Base-by-base conservation (phyloP, 2,329 filamentous ascomycete genomes). In the Byssothecium circinans region DNA sequence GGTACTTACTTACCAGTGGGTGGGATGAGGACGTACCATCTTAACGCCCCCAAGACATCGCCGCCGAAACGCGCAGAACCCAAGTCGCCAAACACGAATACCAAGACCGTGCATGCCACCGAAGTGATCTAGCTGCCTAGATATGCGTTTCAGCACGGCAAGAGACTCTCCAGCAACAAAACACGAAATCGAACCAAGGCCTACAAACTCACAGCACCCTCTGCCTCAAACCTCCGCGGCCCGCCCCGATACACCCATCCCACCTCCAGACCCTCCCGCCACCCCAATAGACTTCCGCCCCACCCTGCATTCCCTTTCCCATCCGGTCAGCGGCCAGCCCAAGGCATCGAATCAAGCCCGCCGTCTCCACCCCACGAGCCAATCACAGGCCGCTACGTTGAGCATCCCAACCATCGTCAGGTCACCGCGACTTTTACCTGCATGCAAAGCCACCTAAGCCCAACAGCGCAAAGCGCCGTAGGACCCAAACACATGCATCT, bases 331-430 rank as follows among this genome's bases (percentile, higher is more conserved):
- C 44, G 56, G 39, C 27, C 45, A 45, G 45, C 41, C 53, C 54
- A 47, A 60, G 57, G 60, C 64, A 62, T 45, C 65, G 53, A 67
- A 60, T 69, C 51, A 61, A 48, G 39, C 47, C 47, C 46, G 43
- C 44, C 15, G 41, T 50, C 62, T 60, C 65, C 62, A 64, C 61
- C 40, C 29, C 11, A 29, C 8, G 33, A 42, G 36, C 67, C 67
- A 69, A 70, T 70, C 57, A 67, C 51, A 43, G 41, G 20, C 32
- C 61, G 66, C 66, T 67, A 68, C 65, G 66, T 69, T 65, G 60
- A 62, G 51, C 56, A 58, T 56, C 62, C 49, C 52, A 58, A 64
- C 58, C 61, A 51, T 48, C 51, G 48, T 60, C 60, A 57, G 57
- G 62, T 61, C 64, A 67, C 65, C 61, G 60, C 55, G 62, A n/a